Conservation (phyloP, 179 eudicot genomes). For the Spinacia oleracea region DNA sequence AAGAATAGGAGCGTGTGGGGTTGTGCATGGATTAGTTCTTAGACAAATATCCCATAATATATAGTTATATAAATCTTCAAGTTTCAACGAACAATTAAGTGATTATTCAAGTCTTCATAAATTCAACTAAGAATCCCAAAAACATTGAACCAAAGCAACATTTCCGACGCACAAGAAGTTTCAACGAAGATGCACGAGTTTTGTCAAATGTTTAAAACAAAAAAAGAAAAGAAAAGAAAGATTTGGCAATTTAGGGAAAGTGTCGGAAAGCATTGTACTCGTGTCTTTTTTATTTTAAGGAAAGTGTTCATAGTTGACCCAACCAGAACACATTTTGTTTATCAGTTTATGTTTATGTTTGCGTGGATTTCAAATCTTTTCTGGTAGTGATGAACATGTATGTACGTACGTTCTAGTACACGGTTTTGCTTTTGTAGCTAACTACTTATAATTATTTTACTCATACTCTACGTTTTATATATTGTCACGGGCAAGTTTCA, state of each 20-base stretch:
- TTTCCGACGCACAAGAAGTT: neutral
- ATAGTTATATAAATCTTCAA: no score
- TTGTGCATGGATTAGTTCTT: neutral
- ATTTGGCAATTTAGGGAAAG: constrained; percentile 11
- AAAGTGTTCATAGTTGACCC: constrained; percentile 15
- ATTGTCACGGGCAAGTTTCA: neutral
- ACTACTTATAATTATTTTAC: no score
- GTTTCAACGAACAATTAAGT: neutral
- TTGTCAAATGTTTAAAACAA: neutral
- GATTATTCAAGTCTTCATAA: neutral
- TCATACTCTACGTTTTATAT: neutral
- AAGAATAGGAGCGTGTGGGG: no score
- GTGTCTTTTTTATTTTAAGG: neutral
- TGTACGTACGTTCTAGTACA: no score
- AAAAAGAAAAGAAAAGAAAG: neutral
- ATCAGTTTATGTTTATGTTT: neutral
- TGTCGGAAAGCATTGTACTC: constrained; percentile 24
- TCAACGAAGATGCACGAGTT: constrained; percentile 1
- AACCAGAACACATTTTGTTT: neutral
- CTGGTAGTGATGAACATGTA: neutral
- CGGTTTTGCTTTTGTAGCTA: neutral
- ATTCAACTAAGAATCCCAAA: neutral
- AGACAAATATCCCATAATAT: constrained; percentile 2
- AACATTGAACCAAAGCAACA: constrained; percentile 17
- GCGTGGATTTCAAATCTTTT: neutral